Base-by-base conservation (phyloP, 106 monocot genomes). In the Agapanthus africanus region DNA sequence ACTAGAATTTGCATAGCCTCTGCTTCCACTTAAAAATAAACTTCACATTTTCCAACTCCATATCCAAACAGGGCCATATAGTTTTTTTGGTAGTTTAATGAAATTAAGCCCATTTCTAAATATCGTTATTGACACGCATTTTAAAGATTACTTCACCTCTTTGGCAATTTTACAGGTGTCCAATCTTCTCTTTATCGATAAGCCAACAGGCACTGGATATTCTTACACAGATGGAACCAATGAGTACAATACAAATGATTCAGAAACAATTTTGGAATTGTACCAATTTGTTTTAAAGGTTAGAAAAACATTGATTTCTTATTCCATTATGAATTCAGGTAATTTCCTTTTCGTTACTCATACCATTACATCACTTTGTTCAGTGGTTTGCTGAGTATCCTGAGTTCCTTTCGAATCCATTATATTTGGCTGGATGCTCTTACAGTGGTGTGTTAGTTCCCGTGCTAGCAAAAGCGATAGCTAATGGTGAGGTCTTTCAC, bases 341-440 rank as follows among this genome's bases (percentile, higher is more conserved):
- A 51, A 8, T 40, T 23, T 14, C 42, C 23, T 23, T 59, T 32
- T 10, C 26, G 7, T 16, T 33, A 73, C 32, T n/a, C 4, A 36
- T 15, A 36, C 31, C 1, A 19, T 31, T n/a, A 18, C 35, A 16
- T 52, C 30, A 54, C 13, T 31, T 54, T 19, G 65, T 76, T 66
- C 32, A 89, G 89, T 89, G 85, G 85, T 85, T 82, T 35, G 37
- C 70, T 8, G 82, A 77, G 33, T 82, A 79, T 51, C 60, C 77
- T 0, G 85, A 89, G 65, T 85, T 85, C 61, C 40, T 89, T n/a
- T 65, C 79, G 59, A 85, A 85, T 75, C 82, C 88, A 52, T 74
- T 88, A 26, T 88, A 88, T 42, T 22, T 88, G 32, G 79, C 74
- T 37, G 88, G 79, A 35, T 60, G 70, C 36, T 84, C 88, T 25